phyloP scores from a whole-genome alignment of 208 protist genomes.

The Porcisia hertigi region DNA sequence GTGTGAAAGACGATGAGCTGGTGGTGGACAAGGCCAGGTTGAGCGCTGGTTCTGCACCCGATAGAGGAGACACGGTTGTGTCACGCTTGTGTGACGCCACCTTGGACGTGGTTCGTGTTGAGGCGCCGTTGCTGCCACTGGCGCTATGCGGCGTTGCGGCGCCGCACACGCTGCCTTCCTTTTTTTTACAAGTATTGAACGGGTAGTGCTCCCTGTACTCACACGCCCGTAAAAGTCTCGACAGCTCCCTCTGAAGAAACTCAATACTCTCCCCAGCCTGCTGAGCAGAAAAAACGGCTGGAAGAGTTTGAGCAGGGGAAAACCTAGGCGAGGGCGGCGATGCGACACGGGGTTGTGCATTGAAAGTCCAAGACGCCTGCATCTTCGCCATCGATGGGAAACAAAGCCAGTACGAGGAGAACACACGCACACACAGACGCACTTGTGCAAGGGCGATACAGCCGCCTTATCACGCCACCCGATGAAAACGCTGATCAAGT shows the following conservation, averaged over 20 bases:
- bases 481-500: background rate
- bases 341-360: background rate
- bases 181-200: conserved; percentile 1
- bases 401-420: background rate
- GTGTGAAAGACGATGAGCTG: background rate
- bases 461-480: background rate
- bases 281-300: conserved; percentile 9
- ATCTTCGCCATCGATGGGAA: background rate
- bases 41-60: background rate
- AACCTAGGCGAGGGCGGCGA: background rate
- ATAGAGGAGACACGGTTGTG: background rate
- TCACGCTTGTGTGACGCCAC: background rate
- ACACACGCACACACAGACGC: conserved; percentile 22
- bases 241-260: conserved; percentile 38
- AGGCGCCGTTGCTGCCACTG: background rate
- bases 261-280: conserved; percentile 32
- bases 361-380: background rate
- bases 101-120: background rate
- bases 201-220: conserved; percentile 45
- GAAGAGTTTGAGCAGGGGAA: background rate
- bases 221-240: conserved; percentile 40
- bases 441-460: background rate
- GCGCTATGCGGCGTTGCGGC: background rate
- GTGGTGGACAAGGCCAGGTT: background rate
- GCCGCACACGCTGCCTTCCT: background rate